A percentile compares a stretch with the other conserved stretches of the same genome.
Evolutionary conservation across 345 rosid genomes (phyloP).

Genomic region (Turritis glabra): DNA sequence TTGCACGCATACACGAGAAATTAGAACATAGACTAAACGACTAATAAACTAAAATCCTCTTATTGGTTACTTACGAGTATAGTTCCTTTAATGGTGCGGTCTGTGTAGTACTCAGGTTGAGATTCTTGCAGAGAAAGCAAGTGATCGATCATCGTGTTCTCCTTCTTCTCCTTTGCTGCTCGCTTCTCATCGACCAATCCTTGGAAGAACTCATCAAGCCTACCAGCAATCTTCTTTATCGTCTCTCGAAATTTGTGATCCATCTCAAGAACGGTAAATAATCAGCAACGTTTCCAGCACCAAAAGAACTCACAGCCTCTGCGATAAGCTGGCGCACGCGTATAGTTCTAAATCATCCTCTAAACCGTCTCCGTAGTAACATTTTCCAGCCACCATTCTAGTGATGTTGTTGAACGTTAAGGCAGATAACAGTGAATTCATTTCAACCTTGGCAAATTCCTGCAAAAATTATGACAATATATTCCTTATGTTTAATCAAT

Average conservation of each 20-base stretch:
- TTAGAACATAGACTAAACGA: no score
- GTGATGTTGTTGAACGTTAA: conserved; percentile 4
- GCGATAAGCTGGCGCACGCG: not conserved
- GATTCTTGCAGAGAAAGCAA: conserved; percentile 54
- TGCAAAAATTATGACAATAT: not conserved
- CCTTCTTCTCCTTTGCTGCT: conserved; percentile 4
- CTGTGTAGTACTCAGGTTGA: conserved; percentile 47
- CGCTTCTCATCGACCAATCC: conserved; percentile 53
- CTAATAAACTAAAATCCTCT: no score
- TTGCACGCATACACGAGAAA: no score
- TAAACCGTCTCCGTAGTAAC: not conserved
- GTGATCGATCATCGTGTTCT: conserved; percentile 49
- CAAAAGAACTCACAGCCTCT: not conserved
- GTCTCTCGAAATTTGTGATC: not conserved
- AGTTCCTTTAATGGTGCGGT: conserved; percentile 54
- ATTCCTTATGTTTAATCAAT: no score
- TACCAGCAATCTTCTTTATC: conserved; percentile 15
- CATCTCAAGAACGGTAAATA: not conserved
- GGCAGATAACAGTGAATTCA: not conserved
- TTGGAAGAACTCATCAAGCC: conserved; percentile 47
- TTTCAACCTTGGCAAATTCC: not conserved
- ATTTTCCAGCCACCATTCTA: not conserved
- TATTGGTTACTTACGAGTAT: conserved; percentile 30
- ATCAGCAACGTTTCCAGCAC: not conserved
- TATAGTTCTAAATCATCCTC: not conserved